A percentile compares a stretch with the other conserved stretches of the same genome.
phyloP scores from a whole-genome alignment of 2,329 filamentous ascomycete genomes.

The Colletotrichum magnum region DNA sequence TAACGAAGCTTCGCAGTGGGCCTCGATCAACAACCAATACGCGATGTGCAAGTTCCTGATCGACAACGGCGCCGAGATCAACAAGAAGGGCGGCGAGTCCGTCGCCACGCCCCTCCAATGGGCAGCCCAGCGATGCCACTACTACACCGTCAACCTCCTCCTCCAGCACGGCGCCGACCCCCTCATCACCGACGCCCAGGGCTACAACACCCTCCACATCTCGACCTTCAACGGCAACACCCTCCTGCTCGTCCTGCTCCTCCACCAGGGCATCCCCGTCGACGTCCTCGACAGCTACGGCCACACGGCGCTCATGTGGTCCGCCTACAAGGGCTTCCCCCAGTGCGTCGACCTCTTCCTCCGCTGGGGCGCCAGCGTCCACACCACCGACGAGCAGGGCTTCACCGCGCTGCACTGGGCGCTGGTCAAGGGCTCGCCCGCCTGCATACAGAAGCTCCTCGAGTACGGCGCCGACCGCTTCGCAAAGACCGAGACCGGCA shows the following conservation, averaged over 20 bases:
- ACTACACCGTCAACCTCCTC: slow-evolving; percentile 94
- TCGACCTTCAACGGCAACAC: slow-evolving; percentile 98
- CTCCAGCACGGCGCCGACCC: slow-evolving; percentile 94
- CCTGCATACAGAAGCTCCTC: slow-evolving; percentile 92
- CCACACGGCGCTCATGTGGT: slow-evolving; percentile 98
- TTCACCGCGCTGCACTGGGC: slow-evolving; percentile 98
- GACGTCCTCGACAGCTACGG: slow-evolving; percentile 91
- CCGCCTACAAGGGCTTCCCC: slow-evolving; percentile 96
- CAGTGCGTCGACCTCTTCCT: slow-evolving; percentile 93
- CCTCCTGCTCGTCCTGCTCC: slow-evolving; percentile 86
- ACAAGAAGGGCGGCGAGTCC: slow-evolving; percentile 95
- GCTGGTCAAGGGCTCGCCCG: slow-evolving; percentile 90
- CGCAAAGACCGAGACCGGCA: slow-evolving; percentile 88
- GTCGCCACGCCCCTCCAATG: slow-evolving; percentile 95
- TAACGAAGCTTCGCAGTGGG: slow-evolving; percentile 77
- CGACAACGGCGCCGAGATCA: slow-evolving; percentile 87
- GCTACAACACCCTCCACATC: slow-evolving; percentile 97
- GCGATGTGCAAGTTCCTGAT: slow-evolving; percentile 97
- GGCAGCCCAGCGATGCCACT: slow-evolving; percentile 96
- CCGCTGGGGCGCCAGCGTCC: slow-evolving; percentile 95
- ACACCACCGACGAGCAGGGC: slow-evolving; percentile 90
- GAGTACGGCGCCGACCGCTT: slow-evolving; percentile 97
- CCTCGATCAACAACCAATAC: slow-evolving; percentile 98
- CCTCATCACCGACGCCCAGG: slow-evolving; percentile 91
- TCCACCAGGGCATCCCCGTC: slow-evolving; percentile 96